A percentile compares a stretch with the other conserved stretches of the same genome.
These are phyloP conservation scores for Alternaria gansuensis DNA, from an alignment of 2,329 filamentous ascomycete species.

Conservation along the genomic window DNA sequence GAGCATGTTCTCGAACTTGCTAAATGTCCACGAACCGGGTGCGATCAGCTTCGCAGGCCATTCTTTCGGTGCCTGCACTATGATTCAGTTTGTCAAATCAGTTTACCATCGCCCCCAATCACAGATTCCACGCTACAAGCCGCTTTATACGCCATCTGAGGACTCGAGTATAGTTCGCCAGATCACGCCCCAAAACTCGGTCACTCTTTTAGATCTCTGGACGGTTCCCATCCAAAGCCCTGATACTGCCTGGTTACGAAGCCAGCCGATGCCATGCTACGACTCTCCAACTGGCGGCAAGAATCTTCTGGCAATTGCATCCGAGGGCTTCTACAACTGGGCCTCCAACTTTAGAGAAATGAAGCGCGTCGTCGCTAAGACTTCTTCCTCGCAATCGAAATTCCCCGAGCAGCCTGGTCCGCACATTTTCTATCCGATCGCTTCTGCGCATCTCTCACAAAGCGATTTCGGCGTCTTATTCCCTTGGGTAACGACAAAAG, in stretches of 20 bases:
- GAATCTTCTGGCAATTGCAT: conserved; percentile 74
- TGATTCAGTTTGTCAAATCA: conserved; percentile 80
- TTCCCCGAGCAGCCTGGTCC: conserved; percentile 59
- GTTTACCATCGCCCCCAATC: conserved; percentile 72
- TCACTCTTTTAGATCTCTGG: conserved; percentile 83
- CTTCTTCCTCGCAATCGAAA: conserved; percentile 58
- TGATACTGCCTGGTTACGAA: conserved; percentile 69
- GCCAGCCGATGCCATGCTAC: conserved; percentile 78
- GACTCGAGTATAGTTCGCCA: conserved; percentile 68
- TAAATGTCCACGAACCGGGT: conserved; percentile 76
- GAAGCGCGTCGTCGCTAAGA: conserved; percentile 69
- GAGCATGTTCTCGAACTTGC: conserved; percentile 65
- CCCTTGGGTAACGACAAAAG: conserved; percentile 67
- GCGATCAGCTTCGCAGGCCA: conserved; percentile 80
- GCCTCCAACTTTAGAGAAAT: conserved; percentile 73
- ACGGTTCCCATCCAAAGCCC: conserved; percentile 74
- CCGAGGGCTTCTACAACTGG: conserved; percentile 83
- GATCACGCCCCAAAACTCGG: conserved; percentile 71
- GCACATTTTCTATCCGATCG: conserved; percentile 76
- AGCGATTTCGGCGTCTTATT: conserved; percentile 86
- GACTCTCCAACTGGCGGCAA: conserved; percentile 59
- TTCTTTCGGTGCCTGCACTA: conserved; percentile 79
- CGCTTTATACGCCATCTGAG: conserved; percentile 68
- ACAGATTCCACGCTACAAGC: conserved; percentile 58
- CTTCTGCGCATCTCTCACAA: conserved; percentile 82